Evolutionary conservation across 495 filamentous ascomycete species (phyloP), one percentile per base, ranked within the genome.

Genomic region (Penicillium crystallinum): DNA sequence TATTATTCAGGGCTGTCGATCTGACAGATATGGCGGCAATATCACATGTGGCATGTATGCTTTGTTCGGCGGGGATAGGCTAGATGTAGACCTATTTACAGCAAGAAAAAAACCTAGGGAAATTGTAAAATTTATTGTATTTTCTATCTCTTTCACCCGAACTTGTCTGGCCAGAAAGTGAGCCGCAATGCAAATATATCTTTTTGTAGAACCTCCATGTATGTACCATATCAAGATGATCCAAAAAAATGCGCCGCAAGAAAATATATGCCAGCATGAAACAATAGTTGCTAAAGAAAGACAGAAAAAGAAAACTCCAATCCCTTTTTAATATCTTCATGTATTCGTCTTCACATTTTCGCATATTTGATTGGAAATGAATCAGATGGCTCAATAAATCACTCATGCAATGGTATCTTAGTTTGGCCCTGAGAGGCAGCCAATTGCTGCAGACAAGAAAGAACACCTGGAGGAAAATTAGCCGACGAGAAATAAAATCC

Each of bases 381-480:
- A 22, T 34, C 3, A 46, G 44, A 17, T 5, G 17, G 9, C 25
- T 19, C 41, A 15, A 4, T 30, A 14, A 11, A 55, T 53, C 37
- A 58, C 21, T 29, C 47, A 6, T 22, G 23, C 11, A 50, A 21
- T 11, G 47, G 21, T n/a, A 51, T 17, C 5, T 39, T 41, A 3
- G 43, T 43, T 29, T 47, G 50, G 12, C 33, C 31, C 2, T 18
- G 21, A 8, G 54, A 34, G 4, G 59, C 44, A 12, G 56, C 63
- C 36, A 70, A 35, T 37, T 60, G 62, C 25, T 68, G 63, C 29
- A 70, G 44, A 39, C 68, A 71, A 52, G 68, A 64, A 27, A 71
- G 58, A 10, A 69, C 68, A 49, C 68, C 68, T 71, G 45, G 5
- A 34, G 14, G 38, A n/a, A 30, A 55, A 36, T 45, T 46, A 49